Evolutionary conservation across 352 stramenopile species (phyloP), one percentile per base, ranked within the genome.

Genomic region (Thalassiosira delicatula): DNA sequence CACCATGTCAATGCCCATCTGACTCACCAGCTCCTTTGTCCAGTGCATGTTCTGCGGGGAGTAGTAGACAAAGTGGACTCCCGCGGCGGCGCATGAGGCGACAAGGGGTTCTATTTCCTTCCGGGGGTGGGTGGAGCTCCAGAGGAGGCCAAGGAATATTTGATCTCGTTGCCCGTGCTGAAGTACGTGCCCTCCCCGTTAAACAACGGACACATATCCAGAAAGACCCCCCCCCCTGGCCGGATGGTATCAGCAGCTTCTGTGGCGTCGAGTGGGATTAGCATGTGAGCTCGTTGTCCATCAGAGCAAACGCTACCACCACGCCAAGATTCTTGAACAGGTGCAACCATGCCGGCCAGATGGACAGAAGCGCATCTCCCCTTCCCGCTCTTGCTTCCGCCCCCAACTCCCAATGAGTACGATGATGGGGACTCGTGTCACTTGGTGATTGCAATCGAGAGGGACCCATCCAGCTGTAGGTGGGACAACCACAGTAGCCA

Each of bases 1-100:
- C 44, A 98, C 96, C 2, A 98, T 98, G 82, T 99, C 97, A 33
- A 99, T 98, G 53, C 97, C 97, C 96, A 99, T 99, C 84, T 98
- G 98, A 82, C 98, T 95, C 5, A 96, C 97, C 21, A 99, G 84
- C 40, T 98, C 92, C 85, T 99, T 99, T 62, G 95, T 98, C 9
- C 97, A 92, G 7, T 96, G 92, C 96, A 99, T 98, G 74, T 99
- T 99, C 53, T 97, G 92, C n/a, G 97, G 97, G n/a, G 95, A 98
- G 84, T 99, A 99, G 80, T 99, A 99, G 60, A 99, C 65, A 65
- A 68, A 85, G 23, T 71, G 63, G 53, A 99, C 97, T 14, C 97
- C 97, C 23, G 96, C 95, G 40, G 96, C 93, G 56, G 95, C 96
- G 30, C 98, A 94, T 44, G 98, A 95, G 63, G 98, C 95, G 57